Evolutionary conservation across 1,284 basidiomycete species (phyloP).

Genomic region (Volvariella volvacea): DNA sequence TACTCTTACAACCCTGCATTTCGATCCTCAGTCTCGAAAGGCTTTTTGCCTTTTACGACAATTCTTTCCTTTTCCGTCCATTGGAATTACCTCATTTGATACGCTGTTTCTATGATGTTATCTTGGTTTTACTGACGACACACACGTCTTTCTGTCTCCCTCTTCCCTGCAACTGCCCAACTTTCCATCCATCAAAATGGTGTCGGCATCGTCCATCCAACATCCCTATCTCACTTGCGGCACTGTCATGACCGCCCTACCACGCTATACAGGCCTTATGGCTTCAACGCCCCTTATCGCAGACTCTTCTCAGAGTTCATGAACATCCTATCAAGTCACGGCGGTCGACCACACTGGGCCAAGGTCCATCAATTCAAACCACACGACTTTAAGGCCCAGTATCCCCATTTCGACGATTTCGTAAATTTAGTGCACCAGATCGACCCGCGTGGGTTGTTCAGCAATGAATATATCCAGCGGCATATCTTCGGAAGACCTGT

Average conservation of each 20-base stretch:
- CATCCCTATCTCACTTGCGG: not conserved
- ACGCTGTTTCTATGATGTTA: not conserved
- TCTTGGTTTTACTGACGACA: conserved; percentile 4
- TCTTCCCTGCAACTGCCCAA: too few relatives aligned
- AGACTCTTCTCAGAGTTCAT: conserved; percentile 80
- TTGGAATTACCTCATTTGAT: too few relatives aligned
- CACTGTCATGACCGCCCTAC: conserved; percentile 5
- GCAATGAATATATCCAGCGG: conserved; percentile 72
- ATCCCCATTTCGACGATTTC: conserved; percentile 85
- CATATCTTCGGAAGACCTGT: conserved; percentile 61
- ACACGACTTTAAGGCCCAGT: conserved; percentile 58
- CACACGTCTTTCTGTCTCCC: too few relatives aligned
- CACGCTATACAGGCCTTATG: conserved; percentile 68
- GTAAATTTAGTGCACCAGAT: conserved; percentile 59
- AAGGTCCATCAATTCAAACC: conserved; percentile 83
- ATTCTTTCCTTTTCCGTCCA: not conserved
- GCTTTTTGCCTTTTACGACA: not conserved
- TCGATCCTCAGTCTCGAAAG: not conserved
- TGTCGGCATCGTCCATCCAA: not conserved
- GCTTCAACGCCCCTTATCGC: conserved; percentile 82
- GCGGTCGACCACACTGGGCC: conserved; percentile 95
- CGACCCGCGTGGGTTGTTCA: conserved; percentile 80
- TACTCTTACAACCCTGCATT: too few relatives aligned
- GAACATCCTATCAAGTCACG: conserved; percentile 62
- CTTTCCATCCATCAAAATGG: not conserved